Base-by-base conservation (phyloP, 148 eudicot species). In the Mesembryanthemum crystallinum region DNA sequence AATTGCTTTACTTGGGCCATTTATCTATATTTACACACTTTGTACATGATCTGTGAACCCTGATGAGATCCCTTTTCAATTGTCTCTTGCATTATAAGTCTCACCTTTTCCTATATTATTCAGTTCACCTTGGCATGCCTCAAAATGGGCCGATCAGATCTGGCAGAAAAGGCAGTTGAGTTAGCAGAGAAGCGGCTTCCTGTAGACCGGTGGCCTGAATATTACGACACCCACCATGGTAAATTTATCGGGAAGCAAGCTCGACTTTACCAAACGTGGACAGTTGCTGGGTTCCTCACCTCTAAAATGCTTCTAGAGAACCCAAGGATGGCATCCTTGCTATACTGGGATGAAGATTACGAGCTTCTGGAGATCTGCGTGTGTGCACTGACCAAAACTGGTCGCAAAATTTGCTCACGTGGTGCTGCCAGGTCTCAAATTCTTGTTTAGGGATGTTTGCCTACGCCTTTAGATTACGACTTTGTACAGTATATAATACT, bases 41-140 rank as follows among this genome's bases (percentile, higher is more conserved):
- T 3, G 15, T 57, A 27, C 8, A 57, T 57, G 58, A 25, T 35
- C 29, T 51, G 45, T 76, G 61, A 3, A 21, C 27, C 11, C 18
- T n/a, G 61, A n/a, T 23, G 27, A 57, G 18, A n/a, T 23, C n/a
- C 12, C 27, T 57, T 52, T 20, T 70, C 61, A 37, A 9, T 70
- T 45, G 5, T 45, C 14, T 9, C 14, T 45, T 45, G 49, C 30
- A 14, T 37, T n/a, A 9, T 42, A 0, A 37, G 25, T 60, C 58
- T 64, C 54, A 60, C 42, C 37, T 45, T 15, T 67, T 60, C 33
- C 49, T 66, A n/a, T 30, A 45, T 61, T 33, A 72, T 78, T 42
- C 88, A 91, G 98, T 91, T 94, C 87, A 91, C 98, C 57, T 69
- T 94, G 77, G 98, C 98, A 27, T 91, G 98, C 91, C 89, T 94